phyloP scores from a whole-genome alignment of 768 basidiomycete species.

The Pleurotus salmoneostramineus region DNA sequence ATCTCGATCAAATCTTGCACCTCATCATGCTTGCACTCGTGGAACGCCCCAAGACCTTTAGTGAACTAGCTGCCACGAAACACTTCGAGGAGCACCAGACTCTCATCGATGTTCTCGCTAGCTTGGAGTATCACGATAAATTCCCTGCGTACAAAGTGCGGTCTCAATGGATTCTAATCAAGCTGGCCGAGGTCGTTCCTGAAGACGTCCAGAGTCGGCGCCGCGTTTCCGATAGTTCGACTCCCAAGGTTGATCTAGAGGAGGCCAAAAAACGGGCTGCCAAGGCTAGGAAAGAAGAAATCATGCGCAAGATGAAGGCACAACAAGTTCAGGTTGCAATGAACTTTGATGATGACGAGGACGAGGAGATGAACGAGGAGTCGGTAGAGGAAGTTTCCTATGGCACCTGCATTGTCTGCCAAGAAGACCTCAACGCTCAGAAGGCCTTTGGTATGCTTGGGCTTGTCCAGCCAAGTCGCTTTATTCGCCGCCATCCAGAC shows the following conservation, averaged over 20 bases:
- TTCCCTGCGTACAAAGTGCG: slow-evolving; percentile 71
- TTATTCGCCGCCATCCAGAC: slow-evolving; percentile 77
- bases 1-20: slow-evolving; percentile 86
- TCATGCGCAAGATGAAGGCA: slow-evolving; percentile 94
- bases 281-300: slow-evolving; percentile 86
- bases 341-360: slow-evolving; percentile 73
- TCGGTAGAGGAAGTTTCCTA: slow-evolving; percentile 52
- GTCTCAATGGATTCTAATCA: slow-evolving; percentile 69
- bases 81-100: slow-evolving; percentile 57
- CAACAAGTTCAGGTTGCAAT: slow-evolving; percentile 85
- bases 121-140: slow-evolving; percentile 73
- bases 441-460: slow-evolving; percentile 84
- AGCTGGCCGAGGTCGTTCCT: slow-evolving; percentile 53
- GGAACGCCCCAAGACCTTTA: slow-evolving; percentile 64
- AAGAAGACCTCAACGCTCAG: slow-evolving; percentile 78
- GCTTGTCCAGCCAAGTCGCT: slow-evolving; percentile 81
- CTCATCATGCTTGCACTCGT: slow-evolving; percentile 81
- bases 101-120: slow-evolving; percentile 69
- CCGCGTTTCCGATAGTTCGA: slow-evolving; percentile 32
- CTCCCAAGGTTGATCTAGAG: slow-evolving; percentile 41
- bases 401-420: slow-evolving; percentile 98
- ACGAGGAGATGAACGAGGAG: slow-evolving; percentile 57
- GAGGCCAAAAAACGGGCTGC: slow-evolving; percentile 81
- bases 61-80: slow-evolving; percentile 49
- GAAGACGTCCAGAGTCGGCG: slow-evolving; percentile 52